Conservation (phyloP, 2,329 filamentous ascomycete genomes). For the Sporothrix inflata region DNA sequence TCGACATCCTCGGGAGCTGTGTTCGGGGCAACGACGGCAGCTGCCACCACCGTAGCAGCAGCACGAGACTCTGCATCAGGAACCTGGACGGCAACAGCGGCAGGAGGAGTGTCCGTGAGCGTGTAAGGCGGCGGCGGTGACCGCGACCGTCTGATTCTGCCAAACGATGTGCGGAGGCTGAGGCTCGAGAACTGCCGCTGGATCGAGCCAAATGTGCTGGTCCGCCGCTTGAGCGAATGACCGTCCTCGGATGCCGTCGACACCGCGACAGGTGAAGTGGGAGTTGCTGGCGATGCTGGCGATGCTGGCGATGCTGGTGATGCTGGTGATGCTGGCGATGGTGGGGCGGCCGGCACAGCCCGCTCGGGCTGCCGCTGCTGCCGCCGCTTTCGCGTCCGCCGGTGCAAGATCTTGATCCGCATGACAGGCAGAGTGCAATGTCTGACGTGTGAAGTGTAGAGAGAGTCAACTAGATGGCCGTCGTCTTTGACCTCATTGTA, state of each 20-base stretch:
- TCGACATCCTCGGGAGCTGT: background rate
- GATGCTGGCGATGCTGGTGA: background rate
- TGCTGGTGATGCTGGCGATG: background rate
- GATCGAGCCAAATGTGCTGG: background rate
- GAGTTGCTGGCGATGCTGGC: background rate
- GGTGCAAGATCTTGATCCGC: background rate
- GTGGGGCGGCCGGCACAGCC: background rate
- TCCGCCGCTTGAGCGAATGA: background rate
- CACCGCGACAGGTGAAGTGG: too few relatives aligned
- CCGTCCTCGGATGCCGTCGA: background rate
- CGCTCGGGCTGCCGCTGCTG: background rate
- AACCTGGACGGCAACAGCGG: background rate
- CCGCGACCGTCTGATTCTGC: conserved; percentile 1
- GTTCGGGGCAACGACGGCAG: too few relatives aligned
- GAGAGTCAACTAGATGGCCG: background rate
- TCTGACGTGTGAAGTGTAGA: background rate
- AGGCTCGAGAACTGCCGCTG: background rate
- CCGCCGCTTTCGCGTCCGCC: background rate
- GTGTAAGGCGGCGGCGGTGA: conserved; percentile 24
- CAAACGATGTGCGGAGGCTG: background rate
- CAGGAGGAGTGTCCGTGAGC: background rate
- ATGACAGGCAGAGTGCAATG: background rate
- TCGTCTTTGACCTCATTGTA: background rate
- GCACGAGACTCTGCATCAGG: background rate
- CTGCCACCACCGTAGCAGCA: background rate